A percentile compares a stretch with the other conserved stretches of the same genome.
Evolutionary conservation across 179 eudicot species (phyloP).

Genomic region (Amaranthus tricolor): DNA sequence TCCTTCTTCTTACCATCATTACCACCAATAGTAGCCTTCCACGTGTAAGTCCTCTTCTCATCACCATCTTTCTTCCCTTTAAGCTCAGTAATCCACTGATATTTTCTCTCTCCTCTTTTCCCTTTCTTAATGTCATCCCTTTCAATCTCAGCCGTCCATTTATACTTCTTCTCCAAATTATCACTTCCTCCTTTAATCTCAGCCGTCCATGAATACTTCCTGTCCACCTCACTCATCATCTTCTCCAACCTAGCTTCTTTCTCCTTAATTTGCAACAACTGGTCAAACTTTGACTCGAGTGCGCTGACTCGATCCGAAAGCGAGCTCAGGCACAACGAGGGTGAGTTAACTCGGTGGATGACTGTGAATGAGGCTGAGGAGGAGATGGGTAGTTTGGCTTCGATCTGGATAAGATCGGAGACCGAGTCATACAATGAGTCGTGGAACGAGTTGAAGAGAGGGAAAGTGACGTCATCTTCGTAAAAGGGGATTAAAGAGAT

Average conservation of each 20-base stretch:
- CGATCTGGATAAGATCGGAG: slow-evolving; percentile 68
- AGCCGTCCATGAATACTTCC: slow-evolving; percentile 71
- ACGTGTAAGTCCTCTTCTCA: slow-evolving; percentile 53
- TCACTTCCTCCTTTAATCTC: slow-evolving; percentile 53
- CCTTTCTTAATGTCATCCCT: slow-evolving; percentile 24
- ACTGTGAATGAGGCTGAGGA: slow-evolving; percentile 32
- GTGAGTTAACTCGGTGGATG: slow-evolving; percentile 18
- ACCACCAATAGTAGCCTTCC: slow-evolving; percentile 53
- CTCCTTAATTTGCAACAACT: slow-evolving; percentile 30
- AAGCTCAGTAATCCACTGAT: slow-evolving; percentile 69
- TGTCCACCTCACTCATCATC: slow-evolving; percentile 36
- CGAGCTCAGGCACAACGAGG: slow-evolving; percentile 41
- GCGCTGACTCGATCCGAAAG: slow-evolving; percentile 62
- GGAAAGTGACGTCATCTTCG: slow-evolving; percentile 38
- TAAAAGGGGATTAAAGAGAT: slow-evolving; percentile 26
- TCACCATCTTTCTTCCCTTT: slow-evolving; percentile 44
- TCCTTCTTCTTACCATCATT: slow-evolving; percentile 28
- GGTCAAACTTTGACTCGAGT: slow-evolving; percentile 56
- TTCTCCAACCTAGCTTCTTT: slow-evolving; percentile 41
- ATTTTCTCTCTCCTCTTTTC: slow-evolving; percentile 44
- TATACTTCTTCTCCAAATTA: slow-evolving; percentile 33
- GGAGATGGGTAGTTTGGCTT: slow-evolving; percentile 28
- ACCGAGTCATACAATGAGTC: slow-evolving; percentile 31
- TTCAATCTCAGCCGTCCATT: slow-evolving; percentile 44
- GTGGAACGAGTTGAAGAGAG: slow-evolving; percentile 26